Evolutionary conservation across 1,284 basidiomycete genomes (phyloP), one percentile per base, ranked within the genome.

Genomic region (Calocybe gambosa): DNA sequence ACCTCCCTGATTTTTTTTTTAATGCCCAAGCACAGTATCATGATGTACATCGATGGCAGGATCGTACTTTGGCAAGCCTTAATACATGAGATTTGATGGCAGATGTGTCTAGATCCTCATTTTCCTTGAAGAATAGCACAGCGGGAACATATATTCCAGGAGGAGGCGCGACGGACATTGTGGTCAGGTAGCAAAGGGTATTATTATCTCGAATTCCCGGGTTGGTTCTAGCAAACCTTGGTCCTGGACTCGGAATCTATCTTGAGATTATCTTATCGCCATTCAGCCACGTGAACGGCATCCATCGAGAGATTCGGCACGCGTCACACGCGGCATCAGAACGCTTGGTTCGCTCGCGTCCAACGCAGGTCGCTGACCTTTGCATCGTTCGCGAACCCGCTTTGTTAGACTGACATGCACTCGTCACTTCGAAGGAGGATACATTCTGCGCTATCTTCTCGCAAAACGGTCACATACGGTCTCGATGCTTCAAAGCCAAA

Each of bases 141-240:
- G 85, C 78, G 16, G 88, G 85, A 43, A 86, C 85, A 60, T 87
- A 88, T 53, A 82, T 69, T 4, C 84, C 84, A 26, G 75, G 64
- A 1, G 82, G 80, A 26, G 82, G 82, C 19, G 64, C 57, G 19
- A 45, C 41, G 34, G 53, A 50, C 55, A 56, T 56, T 51, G 23
- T 47, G 21, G 45, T 39, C 1, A 25, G 9, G 19, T 10, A 20
- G 19, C n/a, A 23, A 34, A 16, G 31, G 15, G 13, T 34, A 34
- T 16, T 25, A 42, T 29, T 9, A 23, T 38, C 7, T 23, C n/a
- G n/a, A n/a, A n/a, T n/a, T n/a, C n/a, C n/a, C n/a, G n/a, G n/a
- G n/a, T n/a, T n/a, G n/a, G n/a, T n/a, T n/a, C n/a, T n/a, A n/a
- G n/a, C n/a, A n/a, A n/a, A n/a, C n/a, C n/a, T n/a, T n/a, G n/a